Percentiles rank a stretch among this genome's conserved stretches.
These are phyloP conservation scores for Ganoderma meredithae DNA, from an alignment of 1,284 basidiomycete genomes.

Conservation along the genomic window DNA sequence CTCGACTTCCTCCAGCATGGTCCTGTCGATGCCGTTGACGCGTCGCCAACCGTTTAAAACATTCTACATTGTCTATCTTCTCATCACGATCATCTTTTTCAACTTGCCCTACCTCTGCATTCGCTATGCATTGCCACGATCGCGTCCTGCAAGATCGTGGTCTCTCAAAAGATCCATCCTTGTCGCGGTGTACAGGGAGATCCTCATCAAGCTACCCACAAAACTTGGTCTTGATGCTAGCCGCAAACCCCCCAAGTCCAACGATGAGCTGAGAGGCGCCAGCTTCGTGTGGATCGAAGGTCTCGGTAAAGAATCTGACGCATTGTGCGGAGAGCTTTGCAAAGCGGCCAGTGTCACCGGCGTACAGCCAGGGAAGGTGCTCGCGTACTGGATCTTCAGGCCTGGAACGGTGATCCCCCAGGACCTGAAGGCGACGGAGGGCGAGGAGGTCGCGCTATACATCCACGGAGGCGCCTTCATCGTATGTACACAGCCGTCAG, in stretches of 20 bases:
- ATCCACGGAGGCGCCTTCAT: slow-evolving; percentile 30
- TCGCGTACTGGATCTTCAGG: slow-evolving; percentile 34
- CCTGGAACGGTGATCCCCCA: slow-evolving; percentile 23
- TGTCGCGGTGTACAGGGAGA: slow-evolving; percentile 18
- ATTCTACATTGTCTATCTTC: slow-evolving; percentile 24
- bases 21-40: neutral
- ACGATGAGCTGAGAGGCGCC: slow-evolving; percentile 28
- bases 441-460: slow-evolving; percentile 29
- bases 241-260: slow-evolving; percentile 21
- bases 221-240: slow-evolving; percentile 14
- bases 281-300: slow-evolving; percentile 33
- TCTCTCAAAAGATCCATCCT: slow-evolving; percentile 21
- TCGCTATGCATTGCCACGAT: slow-evolving; percentile 16
- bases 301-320: slow-evolving; percentile 19
- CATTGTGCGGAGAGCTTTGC: slow-evolving; percentile 32
- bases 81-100: slow-evolving; percentile 21
- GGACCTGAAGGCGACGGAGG: slow-evolving; percentile 40
- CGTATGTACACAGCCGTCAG: slow-evolving; percentile 11
- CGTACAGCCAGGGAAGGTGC: slow-evolving; percentile 22
- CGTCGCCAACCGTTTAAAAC: slow-evolving; percentile 29
- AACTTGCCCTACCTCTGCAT: slow-evolving; percentile 31
- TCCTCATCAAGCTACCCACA: slow-evolving; percentile 10
- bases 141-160: slow-evolving; percentile 29
- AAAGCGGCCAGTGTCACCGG: slow-evolving; percentile 27
- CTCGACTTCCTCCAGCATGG: neutral